Conservation (phyloP, 2,329 filamentous ascomycete species). For the Colletotrichum sp. region DNA sequence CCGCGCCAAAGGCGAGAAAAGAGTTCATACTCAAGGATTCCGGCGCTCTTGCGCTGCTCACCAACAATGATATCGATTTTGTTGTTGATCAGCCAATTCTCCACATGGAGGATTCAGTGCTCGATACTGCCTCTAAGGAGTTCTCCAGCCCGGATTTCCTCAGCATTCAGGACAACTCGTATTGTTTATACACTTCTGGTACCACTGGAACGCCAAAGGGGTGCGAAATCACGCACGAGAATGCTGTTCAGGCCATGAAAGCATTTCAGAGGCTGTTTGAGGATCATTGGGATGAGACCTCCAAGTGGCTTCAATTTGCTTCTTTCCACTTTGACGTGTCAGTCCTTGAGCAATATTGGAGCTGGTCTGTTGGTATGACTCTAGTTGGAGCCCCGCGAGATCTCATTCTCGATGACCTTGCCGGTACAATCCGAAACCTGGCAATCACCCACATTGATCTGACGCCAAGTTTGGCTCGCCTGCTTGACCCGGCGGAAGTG, state of each 20-base stretch:
- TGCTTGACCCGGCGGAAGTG: slow-evolving; percentile 80
- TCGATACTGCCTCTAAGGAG: slow-evolving; percentile 28
- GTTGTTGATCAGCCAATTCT: slow-evolving; percentile 36
- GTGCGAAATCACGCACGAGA: slow-evolving; percentile 87
- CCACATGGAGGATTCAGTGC: slow-evolving; percentile 30
- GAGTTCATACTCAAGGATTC: slow-evolving; percentile 82
- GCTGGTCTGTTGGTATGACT: slow-evolving; percentile 88
- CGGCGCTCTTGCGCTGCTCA: slow-evolving; percentile 65
- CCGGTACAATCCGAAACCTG: slow-evolving; percentile 72
- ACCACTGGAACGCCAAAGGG: slow-evolving; percentile 89
- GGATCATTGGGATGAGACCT: slow-evolving; percentile 73
- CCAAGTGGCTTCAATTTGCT: slow-evolving; percentile 90
- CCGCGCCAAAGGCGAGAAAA: slow-evolving; percentile 74
- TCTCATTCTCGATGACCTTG: slow-evolving; percentile 82
- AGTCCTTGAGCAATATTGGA: slow-evolving; percentile 94
- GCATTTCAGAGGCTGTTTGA: slow-evolving; percentile 81
- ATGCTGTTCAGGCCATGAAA: slow-evolving; percentile 87
- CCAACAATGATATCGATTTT: slow-evolving; percentile 44
- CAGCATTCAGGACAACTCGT: slow-evolving; percentile 63
- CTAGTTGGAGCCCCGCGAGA: slow-evolving; percentile 84
- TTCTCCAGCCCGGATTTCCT: slow-evolving; percentile 30
- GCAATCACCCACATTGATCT: slow-evolving; percentile 90
- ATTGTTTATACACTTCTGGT: slow-evolving; percentile 87
- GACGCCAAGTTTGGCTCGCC: slow-evolving; percentile 83
- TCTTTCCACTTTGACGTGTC: slow-evolving; percentile 95